Conservation (phyloP, 2,329 filamentous ascomycete species). For the Juglanconis oblonga region DNA sequence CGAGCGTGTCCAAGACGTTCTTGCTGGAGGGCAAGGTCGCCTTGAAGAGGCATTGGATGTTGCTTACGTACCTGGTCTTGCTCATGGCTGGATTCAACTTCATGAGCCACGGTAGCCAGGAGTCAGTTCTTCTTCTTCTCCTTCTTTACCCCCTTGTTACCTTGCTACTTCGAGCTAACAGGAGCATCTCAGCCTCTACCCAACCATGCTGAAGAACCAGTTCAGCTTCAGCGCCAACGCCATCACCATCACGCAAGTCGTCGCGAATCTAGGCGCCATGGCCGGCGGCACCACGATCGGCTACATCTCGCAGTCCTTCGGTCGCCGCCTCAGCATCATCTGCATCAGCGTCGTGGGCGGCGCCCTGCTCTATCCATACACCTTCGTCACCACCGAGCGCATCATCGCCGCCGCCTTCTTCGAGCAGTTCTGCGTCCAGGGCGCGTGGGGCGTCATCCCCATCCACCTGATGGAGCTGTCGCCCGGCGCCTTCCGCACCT, state of each 20-base stretch:
- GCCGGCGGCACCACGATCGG: slow-evolving; percentile 64
- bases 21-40: slow-evolving; percentile 75
- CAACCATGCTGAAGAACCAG: slow-evolving; percentile 57
- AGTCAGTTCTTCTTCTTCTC: slow-evolving; percentile 27
- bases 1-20: slow-evolving; percentile 64
- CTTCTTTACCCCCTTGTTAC: background rate
- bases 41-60: slow-evolving; percentile 73
- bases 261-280: slow-evolving; percentile 70
- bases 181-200: slow-evolving; percentile 41
- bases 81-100: slow-evolving; percentile 93
- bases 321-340: slow-evolving; percentile 67
- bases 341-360: slow-evolving; percentile 63
- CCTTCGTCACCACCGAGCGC: slow-evolving; percentile 58
- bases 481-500: slow-evolving; percentile 69
- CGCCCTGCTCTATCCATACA: slow-evolving; percentile 80
- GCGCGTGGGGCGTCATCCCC: slow-evolving; percentile 73
- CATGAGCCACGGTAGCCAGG: slow-evolving; percentile 75
- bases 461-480: slow-evolving; percentile 77
- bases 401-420: slow-evolving; percentile 83
- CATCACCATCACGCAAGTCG: slow-evolving; percentile 68
- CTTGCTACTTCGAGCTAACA: background rate
- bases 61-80: slow-evolving; percentile 77
- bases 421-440: slow-evolving; percentile 76
- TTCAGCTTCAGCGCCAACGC: slow-evolving; percentile 49
- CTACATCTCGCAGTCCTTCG: slow-evolving; percentile 66